Evolutionary conservation across 306 rosid genomes (phyloP).

Genomic region (Sicyos baderoa): DNA sequence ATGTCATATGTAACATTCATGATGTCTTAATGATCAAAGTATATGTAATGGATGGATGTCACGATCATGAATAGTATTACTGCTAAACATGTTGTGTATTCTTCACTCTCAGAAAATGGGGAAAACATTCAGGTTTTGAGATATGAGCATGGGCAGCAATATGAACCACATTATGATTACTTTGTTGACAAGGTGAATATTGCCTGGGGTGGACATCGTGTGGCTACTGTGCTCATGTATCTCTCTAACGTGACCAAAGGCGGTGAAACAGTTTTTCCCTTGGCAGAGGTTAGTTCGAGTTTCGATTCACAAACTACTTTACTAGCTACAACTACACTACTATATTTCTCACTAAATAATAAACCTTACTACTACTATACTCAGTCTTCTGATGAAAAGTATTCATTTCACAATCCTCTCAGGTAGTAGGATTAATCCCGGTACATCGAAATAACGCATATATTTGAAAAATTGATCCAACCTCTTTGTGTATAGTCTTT

Average conservation of each 20-base stretch:
- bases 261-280: slow-evolving; percentile 96
- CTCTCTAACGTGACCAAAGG: slow-evolving; percentile 71
- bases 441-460: no score
- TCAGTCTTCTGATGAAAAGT: not conserved
- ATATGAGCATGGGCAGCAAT: slow-evolving; percentile 93
- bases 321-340: not conserved
- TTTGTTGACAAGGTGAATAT: slow-evolving; percentile 80
- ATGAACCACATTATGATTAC: slow-evolving; percentile 88
- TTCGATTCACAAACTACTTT: slow-evolving; percentile 2
- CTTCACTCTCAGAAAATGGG: slow-evolving; percentile 72
- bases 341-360: not conserved
- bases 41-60: no score
- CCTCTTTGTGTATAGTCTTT: no score
- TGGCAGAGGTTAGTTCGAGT: slow-evolving; percentile 83
- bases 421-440: no score
- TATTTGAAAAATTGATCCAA: no score
- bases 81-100: not conserved
- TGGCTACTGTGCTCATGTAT: slow-evolving; percentile 90
- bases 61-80: no score
- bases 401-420: no score
- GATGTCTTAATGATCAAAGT: not conserved
- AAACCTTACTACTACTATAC: not conserved
- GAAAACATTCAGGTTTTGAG: slow-evolving; percentile 91
- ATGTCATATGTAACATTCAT: no score
- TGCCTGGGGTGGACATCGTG: slow-evolving; percentile 81